phyloP scores from a whole-genome alignment of 2,329 filamentous ascomycete genomes.

The Trematosphaeria pertusa region DNA sequence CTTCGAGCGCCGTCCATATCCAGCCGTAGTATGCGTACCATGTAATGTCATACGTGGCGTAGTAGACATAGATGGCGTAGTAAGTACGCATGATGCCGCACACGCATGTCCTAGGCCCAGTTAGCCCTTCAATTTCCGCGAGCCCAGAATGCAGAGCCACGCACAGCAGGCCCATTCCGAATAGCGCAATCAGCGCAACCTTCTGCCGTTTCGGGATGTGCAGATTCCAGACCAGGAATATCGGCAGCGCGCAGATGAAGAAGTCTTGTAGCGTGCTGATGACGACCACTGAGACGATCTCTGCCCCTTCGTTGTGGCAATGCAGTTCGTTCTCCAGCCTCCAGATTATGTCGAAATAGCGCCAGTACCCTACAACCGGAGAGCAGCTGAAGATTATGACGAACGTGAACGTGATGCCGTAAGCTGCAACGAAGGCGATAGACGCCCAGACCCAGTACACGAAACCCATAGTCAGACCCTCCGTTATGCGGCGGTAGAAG shows the following conservation, averaged over 20 bases:
- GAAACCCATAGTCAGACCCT: conserved; percentile 43
- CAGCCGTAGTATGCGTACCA: conserved; percentile 49
- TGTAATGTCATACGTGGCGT: conserved; percentile 49
- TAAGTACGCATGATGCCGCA: conserved; percentile 48
- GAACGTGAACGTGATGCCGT: conserved; percentile 48
- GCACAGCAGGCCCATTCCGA: conserved; percentile 53
- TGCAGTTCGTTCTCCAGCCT: conserved; percentile 34
- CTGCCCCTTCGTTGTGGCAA: conserved; percentile 49
- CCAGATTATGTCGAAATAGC: conserved; percentile 45
- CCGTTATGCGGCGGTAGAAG: conserved; percentile 53
- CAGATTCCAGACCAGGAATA: conserved; percentile 55
- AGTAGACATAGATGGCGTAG: conserved; percentile 43
- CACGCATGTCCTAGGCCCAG: conserved; percentile 34
- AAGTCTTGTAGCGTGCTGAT: conserved; percentile 51
- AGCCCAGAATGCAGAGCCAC: conserved; percentile 3
- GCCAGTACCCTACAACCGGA: conserved; percentile 52
- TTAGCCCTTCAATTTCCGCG: not conserved
- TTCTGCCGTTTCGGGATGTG: conserved; percentile 53
- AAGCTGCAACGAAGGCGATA: conserved; percentile 49
- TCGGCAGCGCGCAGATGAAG: conserved; percentile 50
- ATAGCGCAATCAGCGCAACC: conserved; percentile 53
- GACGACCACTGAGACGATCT: conserved; percentile 48
- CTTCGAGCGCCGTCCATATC: conserved; percentile 52
- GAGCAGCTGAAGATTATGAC: conserved; percentile 46
- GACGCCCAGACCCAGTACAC: conserved; percentile 45